Percentiles rank a stretch among this genome's conserved stretches.
phyloP scores from a whole-genome alignment of 495 filamentous ascomycete genomes.

The Penicillium parvum region DNA sequence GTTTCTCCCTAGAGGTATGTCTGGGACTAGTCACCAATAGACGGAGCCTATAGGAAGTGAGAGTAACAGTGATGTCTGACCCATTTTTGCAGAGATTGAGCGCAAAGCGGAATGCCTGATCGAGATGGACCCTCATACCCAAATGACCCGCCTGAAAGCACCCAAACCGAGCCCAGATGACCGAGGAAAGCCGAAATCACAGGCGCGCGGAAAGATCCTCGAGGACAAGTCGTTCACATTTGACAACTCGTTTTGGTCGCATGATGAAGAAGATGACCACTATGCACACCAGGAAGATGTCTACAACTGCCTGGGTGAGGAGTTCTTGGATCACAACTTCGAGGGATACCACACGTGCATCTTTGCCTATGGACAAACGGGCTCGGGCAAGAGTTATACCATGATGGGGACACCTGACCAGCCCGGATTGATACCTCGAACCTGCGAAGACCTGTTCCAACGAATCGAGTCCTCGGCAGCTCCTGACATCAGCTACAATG shows the following conservation, averaged over 20 bases:
- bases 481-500: slow-evolving; percentile 89
- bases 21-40: no score
- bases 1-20: slow-evolving; percentile 81
- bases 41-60: neutral
- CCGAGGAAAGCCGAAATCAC: slow-evolving; percentile 60
- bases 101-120: slow-evolving; percentile 80
- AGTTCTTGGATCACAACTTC: slow-evolving; percentile 98
- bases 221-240: slow-evolving; percentile 94
- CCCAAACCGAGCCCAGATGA: slow-evolving; percentile 61
- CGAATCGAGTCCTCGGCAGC: slow-evolving; percentile 80
- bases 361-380: slow-evolving; percentile 97
- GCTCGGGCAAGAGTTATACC: slow-evolving; percentile 95
- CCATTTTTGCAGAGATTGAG: slow-evolving; percentile 60
- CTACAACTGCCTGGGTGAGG: slow-evolving; percentile 90
- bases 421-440: slow-evolving; percentile 92
- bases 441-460: slow-evolving; percentile 93
- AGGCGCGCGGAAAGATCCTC: slow-evolving; percentile 64
- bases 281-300: slow-evolving; percentile 88
- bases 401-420: slow-evolving; percentile 95
- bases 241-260: slow-evolving; percentile 97
- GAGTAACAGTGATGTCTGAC: neutral
- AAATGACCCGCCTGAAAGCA: slow-evolving; percentile 66
- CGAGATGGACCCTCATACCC: slow-evolving; percentile 78
- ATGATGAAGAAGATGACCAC: slow-evolving; percentile 65
- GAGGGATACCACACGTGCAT: slow-evolving; percentile 99